Base-by-base conservation (phyloP, 768 basidiomycete species). In the Amanita inopinata region DNA sequence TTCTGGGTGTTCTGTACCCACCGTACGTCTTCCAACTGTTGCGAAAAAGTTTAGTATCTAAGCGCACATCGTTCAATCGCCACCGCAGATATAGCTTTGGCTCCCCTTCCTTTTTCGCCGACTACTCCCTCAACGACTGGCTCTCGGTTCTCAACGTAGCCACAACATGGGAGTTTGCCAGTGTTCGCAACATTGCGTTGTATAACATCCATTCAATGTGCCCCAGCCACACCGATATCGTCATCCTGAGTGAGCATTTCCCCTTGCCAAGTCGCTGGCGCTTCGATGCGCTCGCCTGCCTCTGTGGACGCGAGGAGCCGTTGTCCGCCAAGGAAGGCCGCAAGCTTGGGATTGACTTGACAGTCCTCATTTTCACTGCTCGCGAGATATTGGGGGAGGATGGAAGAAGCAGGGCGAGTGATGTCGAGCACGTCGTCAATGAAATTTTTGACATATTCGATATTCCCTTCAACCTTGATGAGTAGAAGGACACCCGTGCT, bases 1-100 rank as follows among this genome's bases (percentile, higher is more conserved):
- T 47, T 25, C 30, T 51, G 7, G 46, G 46, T 22, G 20, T 46
- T 4, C 3, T 51, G 14, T 38, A 37, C 14, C 49, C 52, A n/a
- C 39, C 24, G 46, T 46, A 20, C 15, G 47, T 46, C 11, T 5
- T 17, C 10, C 4, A n/a, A 20, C 14, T 12, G 20, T 14, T 37
- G 9, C 27, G 9, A 34, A 30, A 6, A 5, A n/a, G 6, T 19
- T 28, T 23, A 5, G 2, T 18, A 23, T 17, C 41, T 42, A 18
- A 42, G n/a, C n/a, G n/a, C n/a, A n/a, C n/a, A n/a, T n/a, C n/a
- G n/a, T n/a, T n/a, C 25, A 33, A 18, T 10, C 8, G 4, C n/a
- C 62, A 53, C 52, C 15, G 57, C 58, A 17, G 55, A 63, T 38
- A 55, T 65, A 31, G 47, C 51, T 17, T 49, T 65, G 37, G 48